These are phyloP conservation scores for Fusarium nodosum DNA, from an alignment of 2,329 filamentous ascomycete genomes.

Conservation along the genomic window DNA sequence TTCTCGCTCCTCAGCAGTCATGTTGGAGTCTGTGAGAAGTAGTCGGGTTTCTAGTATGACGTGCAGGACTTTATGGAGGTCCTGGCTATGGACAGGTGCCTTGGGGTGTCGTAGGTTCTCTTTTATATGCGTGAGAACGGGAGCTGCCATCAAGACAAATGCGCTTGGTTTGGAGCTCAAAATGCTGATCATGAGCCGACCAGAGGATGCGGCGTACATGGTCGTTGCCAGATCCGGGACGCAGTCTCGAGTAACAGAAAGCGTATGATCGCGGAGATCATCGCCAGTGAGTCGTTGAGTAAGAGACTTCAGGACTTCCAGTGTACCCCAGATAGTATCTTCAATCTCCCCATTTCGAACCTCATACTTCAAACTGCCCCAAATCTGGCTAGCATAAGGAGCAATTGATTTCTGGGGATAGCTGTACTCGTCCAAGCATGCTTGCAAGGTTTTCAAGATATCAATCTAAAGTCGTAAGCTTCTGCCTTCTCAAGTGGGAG, in stretches of 20 bases:
- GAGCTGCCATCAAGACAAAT: conserved; percentile 63
- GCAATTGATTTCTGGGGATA: conserved; percentile 62
- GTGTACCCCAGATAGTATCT: conserved; percentile 68
- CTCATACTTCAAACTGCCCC: conserved; percentile 73
- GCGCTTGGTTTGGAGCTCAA: conserved; percentile 62
- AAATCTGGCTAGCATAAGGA: conserved; percentile 66
- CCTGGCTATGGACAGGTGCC: conserved; percentile 64
- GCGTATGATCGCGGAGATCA: conserved; percentile 61
- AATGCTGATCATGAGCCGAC: conserved; percentile 65
- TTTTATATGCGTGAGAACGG: conserved; percentile 63
- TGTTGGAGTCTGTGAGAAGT: conserved; percentile 54
- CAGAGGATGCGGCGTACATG: conserved; percentile 66
- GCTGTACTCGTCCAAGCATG: conserved; percentile 65
- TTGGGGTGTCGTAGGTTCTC: conserved; percentile 65
- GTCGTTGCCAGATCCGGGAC: conserved; percentile 66
- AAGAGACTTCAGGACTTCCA: conserved; percentile 67
- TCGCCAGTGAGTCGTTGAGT: conserved; percentile 61
- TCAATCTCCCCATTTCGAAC: conserved; percentile 72
- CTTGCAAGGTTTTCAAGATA: conserved; percentile 67
- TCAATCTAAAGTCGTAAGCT: conserved; percentile 59
- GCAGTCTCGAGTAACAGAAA: conserved; percentile 66
- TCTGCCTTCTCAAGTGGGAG: not conserved
- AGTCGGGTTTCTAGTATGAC: conserved; percentile 64
- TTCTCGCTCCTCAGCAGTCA: conserved; percentile 55
- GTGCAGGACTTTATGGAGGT: conserved; percentile 65